These are phyloP conservation scores for Diplodia sapinea DNA, from an alignment of 2,329 filamentous ascomycete species.

Conservation along the genomic window DNA sequence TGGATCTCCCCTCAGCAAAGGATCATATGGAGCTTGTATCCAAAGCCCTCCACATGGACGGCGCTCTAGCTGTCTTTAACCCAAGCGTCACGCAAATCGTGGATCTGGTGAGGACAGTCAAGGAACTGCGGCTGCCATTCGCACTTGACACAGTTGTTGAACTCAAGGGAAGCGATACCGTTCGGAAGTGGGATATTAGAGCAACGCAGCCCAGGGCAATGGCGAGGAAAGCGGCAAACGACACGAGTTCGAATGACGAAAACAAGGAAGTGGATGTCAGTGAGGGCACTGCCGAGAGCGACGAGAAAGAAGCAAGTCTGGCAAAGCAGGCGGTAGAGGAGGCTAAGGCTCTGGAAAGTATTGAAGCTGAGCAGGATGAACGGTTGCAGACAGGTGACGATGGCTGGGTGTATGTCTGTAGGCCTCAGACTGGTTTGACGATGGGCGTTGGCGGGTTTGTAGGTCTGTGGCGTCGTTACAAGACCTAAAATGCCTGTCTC, in stretches of 20 bases:
- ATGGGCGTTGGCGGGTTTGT: conserved; percentile 48
- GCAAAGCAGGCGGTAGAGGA: conserved; percentile 36
- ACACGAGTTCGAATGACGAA: conserved; percentile 32
- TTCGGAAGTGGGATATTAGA: conserved; percentile 69
- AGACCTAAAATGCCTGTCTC: conserved; percentile 11
- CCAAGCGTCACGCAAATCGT: conserved; percentile 80
- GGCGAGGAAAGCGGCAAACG: conserved; percentile 32
- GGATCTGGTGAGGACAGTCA: conserved; percentile 64
- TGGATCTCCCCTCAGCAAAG: conserved; percentile 74
- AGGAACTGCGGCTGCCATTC: conserved; percentile 61
- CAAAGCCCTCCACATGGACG: conserved; percentile 67
- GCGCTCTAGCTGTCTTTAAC: conserved; percentile 71
- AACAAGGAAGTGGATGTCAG: conserved; percentile 31
- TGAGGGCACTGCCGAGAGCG: conserved; percentile 32
- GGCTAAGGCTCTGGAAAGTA: conserved; percentile 40
- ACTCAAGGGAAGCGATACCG: conserved; percentile 59
- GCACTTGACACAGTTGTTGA: conserved; percentile 66
- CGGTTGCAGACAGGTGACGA: conserved; percentile 35
- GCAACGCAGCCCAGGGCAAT: conserved; percentile 39
- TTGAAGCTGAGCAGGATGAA: conserved; percentile 30
- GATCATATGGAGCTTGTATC: conserved; percentile 58
- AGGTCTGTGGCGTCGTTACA: conserved; percentile 46
- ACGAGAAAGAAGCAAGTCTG: not conserved
- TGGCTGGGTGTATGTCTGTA: conserved; percentile 46
- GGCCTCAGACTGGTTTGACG: conserved; percentile 36